Percentiles rank a stretch among this genome's conserved stretches.
Evolutionary conservation across 106 monocot species (phyloP).

Genomic region (Phalaenopsis aphrodite): DNA sequence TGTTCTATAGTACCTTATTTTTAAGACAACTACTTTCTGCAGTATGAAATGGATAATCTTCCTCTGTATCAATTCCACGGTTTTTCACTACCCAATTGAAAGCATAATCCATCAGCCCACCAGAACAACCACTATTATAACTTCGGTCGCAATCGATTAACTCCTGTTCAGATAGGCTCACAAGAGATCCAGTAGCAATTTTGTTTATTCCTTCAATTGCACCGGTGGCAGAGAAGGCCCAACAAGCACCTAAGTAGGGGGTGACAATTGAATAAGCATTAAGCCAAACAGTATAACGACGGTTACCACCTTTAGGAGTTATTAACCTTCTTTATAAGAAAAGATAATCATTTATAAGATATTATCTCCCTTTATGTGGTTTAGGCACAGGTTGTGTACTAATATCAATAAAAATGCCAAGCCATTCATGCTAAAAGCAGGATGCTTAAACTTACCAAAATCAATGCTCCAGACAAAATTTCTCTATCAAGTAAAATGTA

Average conservation of each 20-base stretch:
- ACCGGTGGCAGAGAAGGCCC: slow-evolving; percentile 96
- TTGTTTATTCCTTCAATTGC: slow-evolving; percentile 99
- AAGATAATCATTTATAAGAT: neutral
- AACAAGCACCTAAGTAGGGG: slow-evolving; percentile 71
- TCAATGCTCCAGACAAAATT: no score
- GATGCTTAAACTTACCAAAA: no score
- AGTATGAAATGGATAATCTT: slow-evolving; percentile 80
- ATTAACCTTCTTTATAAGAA: neutral
- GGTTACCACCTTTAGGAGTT: neutral
- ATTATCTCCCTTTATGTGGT: neutral
- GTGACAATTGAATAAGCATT: neutral
- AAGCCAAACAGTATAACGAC: neutral
- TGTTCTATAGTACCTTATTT: slow-evolving; percentile 51
- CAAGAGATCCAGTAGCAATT: slow-evolving; percentile 71
- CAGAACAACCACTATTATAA: slow-evolving; percentile 77
- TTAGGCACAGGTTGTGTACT: no score
- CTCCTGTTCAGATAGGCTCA: slow-evolving; percentile 97
- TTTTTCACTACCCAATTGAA: slow-evolving; percentile 82
- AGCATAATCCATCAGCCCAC: slow-evolving; percentile 98
- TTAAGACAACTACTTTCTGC: slow-evolving; percentile 41
- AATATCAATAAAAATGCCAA: no score
- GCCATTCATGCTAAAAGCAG: no score
- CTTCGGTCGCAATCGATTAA: slow-evolving; percentile 75
- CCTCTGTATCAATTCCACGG: slow-evolving; percentile 75
- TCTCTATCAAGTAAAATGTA: no score